Base-by-base conservation (phyloP, 495 filamentous ascomycete genomes). In the Daldinia bambusicola region DNA sequence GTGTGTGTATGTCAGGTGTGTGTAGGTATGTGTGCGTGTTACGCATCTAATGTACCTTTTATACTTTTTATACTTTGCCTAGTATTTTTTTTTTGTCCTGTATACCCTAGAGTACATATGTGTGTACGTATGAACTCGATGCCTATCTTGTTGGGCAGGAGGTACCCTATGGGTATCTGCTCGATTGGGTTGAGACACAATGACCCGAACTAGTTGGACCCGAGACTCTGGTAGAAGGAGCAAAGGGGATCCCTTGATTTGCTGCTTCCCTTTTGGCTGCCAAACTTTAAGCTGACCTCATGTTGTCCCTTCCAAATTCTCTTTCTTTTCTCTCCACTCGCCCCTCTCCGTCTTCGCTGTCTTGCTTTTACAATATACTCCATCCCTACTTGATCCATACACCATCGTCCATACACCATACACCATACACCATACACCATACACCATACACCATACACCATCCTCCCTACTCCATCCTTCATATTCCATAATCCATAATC, bases 251-350 rank as follows among this genome's bases (percentile, higher is more conserved):
- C 58, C 71, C 71, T 65, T 77, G 75, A 77, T 77, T 77, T 74
- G 75, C 63, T 77, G 64, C 67, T 67, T 68, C 55, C 43, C 66
- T 68, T 70, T 70, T 73, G 70, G 70, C 64, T 61, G 70, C 66
- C 66, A 77, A 77, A 77, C 75, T 68, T 77, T 77, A 77, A 77
- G 70, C 74, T 77, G 70, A 71, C 72, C 68, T 72, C 75, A 69
- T 58, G 69, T 37, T 57, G 65, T 58, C 14, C 31, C 51, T 32
- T 32, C 51, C 31, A 31, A 30, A 26, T 26, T 26, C 9, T 36
- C 34, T 32, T 32, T 30, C 51, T 20, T 53, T 20, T 22, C 71
- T 79, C 71, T 74, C 72, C 71, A 59, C 73, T 70, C 65, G 52
- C 70, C 58, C 59, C 68, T 66, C 60, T 72, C 60, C 60, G 4